These are phyloP conservation scores for Geotrichum phurueaensis DNA, from an alignment of 1,139 yeast species.

Conservation along the genomic window DNA sequence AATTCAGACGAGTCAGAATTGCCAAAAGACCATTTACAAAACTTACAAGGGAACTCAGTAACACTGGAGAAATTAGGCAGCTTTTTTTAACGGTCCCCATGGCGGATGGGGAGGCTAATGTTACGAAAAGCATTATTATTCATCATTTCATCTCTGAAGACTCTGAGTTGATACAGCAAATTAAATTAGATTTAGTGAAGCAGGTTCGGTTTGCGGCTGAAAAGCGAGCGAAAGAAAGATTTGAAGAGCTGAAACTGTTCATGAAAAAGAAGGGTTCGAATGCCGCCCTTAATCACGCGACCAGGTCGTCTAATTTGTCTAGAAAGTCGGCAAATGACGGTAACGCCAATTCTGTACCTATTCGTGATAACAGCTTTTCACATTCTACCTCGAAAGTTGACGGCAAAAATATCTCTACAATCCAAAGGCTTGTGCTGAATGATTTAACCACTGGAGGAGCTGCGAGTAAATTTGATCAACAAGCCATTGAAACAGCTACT, in stretches of 20 bases:
- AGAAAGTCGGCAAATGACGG: neutral
- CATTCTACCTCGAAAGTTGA: neutral
- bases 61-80: neutral
- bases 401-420: neutral
- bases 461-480: neutral
- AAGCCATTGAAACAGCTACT: neutral
- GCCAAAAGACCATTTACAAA: constrained; percentile 10
- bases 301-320: neutral
- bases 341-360: neutral
- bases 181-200: neutral
- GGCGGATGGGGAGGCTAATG: neutral
- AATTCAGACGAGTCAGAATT: neutral
- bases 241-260: neutral
- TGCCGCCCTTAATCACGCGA: neutral
- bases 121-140: constrained; percentile 1
- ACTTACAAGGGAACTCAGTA: neutral
- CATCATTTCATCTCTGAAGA: constrained; percentile 3
- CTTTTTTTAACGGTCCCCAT: constrained; percentile 6
- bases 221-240: neutral
- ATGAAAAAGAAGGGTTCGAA: neutral
- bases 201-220: neutral
- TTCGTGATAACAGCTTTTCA: neutral
- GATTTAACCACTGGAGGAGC: neutral
- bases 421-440: neutral
- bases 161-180: neutral